phyloP scores from a whole-genome alignment of 371 early-diverging fungal genomes.

The Mucor piriformis region DNA sequence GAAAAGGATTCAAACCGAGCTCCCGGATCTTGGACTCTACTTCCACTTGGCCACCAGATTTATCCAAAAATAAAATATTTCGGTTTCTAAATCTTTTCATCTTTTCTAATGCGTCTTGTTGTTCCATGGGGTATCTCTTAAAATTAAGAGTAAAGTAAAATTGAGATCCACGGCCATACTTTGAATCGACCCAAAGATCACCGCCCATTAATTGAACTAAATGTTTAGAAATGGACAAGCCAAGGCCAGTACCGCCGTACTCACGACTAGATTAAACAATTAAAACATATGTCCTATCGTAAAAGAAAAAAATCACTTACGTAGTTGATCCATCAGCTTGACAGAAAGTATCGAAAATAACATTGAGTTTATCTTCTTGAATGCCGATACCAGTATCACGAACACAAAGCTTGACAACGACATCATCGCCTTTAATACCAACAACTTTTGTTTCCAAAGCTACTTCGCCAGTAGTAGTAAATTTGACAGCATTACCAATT shows the following conservation, averaged over 20 bases:
- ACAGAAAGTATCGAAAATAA: constrained; percentile 82
- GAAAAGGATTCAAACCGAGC: constrained; percentile 46
- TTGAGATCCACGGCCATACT: constrained; percentile 68
- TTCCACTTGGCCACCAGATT: constrained; percentile 24
- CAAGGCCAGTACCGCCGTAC: constrained; percentile 86
- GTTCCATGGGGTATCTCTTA: constrained; percentile 13
- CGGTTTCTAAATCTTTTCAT: constrained; percentile 48
- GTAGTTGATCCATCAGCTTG: constrained; percentile 84
- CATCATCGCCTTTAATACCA: constrained; percentile 38
- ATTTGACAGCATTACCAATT: constrained; percentile 89
- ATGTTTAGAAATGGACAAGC: constrained; percentile 77
- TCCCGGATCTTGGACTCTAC: constrained; percentile 32
- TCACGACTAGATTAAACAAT: constrained; percentile 48
- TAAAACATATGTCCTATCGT: background rate
- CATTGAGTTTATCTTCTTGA: constrained; percentile 67
- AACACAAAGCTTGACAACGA: constrained; percentile 69
- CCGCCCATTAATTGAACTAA: constrained; percentile 83
- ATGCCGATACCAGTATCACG: constrained; percentile 90
- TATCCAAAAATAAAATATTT: constrained; percentile 54
- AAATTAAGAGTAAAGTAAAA: constrained; percentile 74
- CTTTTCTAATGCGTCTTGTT: constrained; percentile 35
- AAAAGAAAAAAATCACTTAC: constrained; percentile 30
- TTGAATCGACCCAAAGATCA: constrained; percentile 73
- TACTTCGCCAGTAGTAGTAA: constrained; percentile 75
- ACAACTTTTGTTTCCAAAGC: constrained; percentile 49